Evolutionary conservation across 768 basidiomycete species (phyloP).

Genomic region (Cyathus striatus): DNA sequence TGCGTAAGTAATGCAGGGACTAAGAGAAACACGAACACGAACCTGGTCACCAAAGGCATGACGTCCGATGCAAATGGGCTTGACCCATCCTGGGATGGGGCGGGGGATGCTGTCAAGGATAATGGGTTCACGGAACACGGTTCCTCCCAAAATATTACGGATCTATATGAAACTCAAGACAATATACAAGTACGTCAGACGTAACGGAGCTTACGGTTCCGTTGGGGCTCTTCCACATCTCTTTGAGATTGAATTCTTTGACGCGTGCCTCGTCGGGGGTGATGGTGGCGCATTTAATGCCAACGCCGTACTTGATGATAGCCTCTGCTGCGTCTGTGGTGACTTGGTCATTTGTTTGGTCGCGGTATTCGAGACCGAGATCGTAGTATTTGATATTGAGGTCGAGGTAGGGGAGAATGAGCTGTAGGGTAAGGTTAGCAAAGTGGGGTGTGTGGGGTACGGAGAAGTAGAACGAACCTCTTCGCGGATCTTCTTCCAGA

Average conservation of each 20-base stretch:
- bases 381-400: slow-evolving; percentile 98
- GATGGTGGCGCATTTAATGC: slow-evolving; percentile 99
- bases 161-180: slow-evolving; percentile 44
- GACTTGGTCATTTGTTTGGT: slow-evolving; percentile 89
- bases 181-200: slow-evolving; percentile 3
- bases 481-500: slow-evolving; percentile 96
- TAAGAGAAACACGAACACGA: slow-evolving; percentile 8
- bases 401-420: slow-evolving; percentile 92
- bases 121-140: slow-evolving; percentile 98
- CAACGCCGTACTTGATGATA: slow-evolving; percentile 90
- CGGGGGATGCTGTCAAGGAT: slow-evolving; percentile 86
- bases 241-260: slow-evolving; percentile 94
- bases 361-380: slow-evolving; percentile 91
- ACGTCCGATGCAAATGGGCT: slow-evolving; percentile 94
- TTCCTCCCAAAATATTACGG: slow-evolving; percentile 96
- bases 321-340: slow-evolving; percentile 93
- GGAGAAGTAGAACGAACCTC: slow-evolving; percentile 53
- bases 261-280: slow-evolving; percentile 97
- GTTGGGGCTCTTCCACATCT: slow-evolving; percentile 98
- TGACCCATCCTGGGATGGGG: slow-evolving; percentile 94
- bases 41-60: slow-evolving; percentile 98
- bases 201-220: slow-evolving; percentile 62
- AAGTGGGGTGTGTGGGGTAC: neutral
- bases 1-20: neutral
- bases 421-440: slow-evolving; percentile 36